Evolutionary conservation across 2,329 filamentous ascomycete genomes (phyloP), one percentile per base, ranked within the genome.

Genomic region (Cercospora nicotianae): DNA sequence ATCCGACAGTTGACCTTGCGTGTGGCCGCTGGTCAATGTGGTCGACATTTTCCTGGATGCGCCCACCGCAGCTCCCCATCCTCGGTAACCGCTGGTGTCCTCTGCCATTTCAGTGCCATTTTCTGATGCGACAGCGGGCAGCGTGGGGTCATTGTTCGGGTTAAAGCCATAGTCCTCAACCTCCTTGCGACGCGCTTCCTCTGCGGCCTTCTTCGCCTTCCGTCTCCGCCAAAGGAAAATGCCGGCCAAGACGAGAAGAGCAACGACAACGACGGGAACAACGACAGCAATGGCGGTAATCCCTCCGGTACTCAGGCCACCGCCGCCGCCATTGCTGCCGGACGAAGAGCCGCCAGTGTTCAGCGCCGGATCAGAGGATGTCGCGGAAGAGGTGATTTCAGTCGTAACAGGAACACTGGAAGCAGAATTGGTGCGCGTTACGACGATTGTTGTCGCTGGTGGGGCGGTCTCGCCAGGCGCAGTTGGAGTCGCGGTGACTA

Each of bases 131-230:
- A 84, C 81, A 9, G 85, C 84, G 7, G 88, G 88, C 12, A 97
- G 84, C 0, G 91, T 93, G 0, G 94, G 93, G 77, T 97, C 94
- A 68, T 93, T 90, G 80, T 98, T 98, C n/a, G 95, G 95, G 79
- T 98, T 98, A 84, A 94, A 98, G 33, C 91, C 90, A 78, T 98
- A 98, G 77, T 98, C 95, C 79, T 98, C 94, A 10, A 97, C 93
- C 80, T 99, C 95, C 82, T 97, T 97, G 71, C 94, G 88, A 61
- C 95, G 88, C 75, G 94, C 89, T 78, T 97, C 95, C 77, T 95
- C 93, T 13, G 90, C 91, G 70, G 89, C 88, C 83, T 93, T 95
- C 71, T 90, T 89, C 75, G 91, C 89, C 82, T 96, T 96, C 70
- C 93, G 90, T 82, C 89, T 93, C 77, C 92, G 89, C 93, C 93